These are phyloP conservation scores for Epichloe elymi DNA, from an alignment of 2,329 filamentous ascomycete genomes.

Conservation along the genomic window DNA sequence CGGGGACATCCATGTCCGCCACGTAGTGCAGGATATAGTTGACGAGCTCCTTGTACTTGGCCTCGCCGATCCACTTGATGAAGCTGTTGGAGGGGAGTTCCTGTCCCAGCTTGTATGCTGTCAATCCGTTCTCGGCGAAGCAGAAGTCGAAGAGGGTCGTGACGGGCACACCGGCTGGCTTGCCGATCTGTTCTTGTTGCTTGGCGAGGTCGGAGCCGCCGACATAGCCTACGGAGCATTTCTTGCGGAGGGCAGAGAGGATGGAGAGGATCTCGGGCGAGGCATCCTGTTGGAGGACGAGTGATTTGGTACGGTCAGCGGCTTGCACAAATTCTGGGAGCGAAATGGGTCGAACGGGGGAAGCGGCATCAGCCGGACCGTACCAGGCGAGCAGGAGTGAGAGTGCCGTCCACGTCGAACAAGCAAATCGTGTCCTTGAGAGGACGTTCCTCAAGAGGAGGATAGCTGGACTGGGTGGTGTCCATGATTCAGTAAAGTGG, in stretches of 20 bases:
- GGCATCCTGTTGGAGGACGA: constrained; percentile 35
- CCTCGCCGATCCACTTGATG: constrained; percentile 83
- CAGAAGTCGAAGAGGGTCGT: constrained; percentile 90
- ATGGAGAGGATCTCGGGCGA: constrained; percentile 72
- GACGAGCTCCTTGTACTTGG: constrained; percentile 63
- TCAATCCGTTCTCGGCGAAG: constrained; percentile 94
- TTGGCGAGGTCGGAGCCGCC: constrained; percentile 86
- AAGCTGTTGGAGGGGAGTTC: constrained; percentile 69
- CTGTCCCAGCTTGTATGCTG: constrained; percentile 72
- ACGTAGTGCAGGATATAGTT: constrained; percentile 70
- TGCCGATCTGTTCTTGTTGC: constrained; percentile 91
- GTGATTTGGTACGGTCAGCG: neutral
- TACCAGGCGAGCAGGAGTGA: constrained; percentile 72
- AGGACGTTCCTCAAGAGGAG: constrained; percentile 69
- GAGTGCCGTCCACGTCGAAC: constrained; percentile 91
- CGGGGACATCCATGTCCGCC: constrained; percentile 68
- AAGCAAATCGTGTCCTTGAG: constrained; percentile 88
- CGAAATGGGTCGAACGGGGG: neutral
- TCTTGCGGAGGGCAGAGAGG: constrained; percentile 68
- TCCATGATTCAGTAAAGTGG: constrained; percentile 23
- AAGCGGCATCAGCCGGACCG: constrained; percentile 12
- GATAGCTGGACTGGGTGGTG: constrained; percentile 34
- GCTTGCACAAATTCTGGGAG: neutral
- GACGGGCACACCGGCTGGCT: constrained; percentile 47
- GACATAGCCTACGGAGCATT: constrained; percentile 82